Conservation (phyloP, 331 rosid genomes). For the Quercus tomentella region DNA sequence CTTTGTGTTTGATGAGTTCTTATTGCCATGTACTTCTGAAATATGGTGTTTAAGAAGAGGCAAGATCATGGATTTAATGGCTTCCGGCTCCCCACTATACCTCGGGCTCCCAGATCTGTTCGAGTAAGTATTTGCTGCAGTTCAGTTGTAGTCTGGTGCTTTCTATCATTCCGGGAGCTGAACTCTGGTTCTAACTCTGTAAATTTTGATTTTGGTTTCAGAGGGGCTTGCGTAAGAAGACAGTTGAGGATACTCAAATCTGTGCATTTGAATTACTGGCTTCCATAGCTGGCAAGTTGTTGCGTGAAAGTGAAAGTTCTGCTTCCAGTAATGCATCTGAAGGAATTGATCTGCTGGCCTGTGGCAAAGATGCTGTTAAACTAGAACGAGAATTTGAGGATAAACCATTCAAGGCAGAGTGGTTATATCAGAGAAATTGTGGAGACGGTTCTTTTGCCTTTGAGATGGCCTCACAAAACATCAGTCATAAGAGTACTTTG, state of each 20-base stretch:
- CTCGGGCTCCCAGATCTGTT: constrained; percentile 81
- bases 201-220: constrained; percentile 41
- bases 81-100: constrained; percentile 61
- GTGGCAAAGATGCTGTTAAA: constrained; percentile 34
- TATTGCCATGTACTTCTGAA: constrained; percentile 41
- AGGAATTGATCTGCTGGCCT: constrained; percentile 46
- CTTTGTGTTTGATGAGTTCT: constrained; percentile 43
- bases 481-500: constrained; percentile 30
- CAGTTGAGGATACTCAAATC: constrained; percentile 40
- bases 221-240: constrained; percentile 53
- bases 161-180: constrained; percentile 9
- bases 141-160: not conserved
- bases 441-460: constrained; percentile 45
- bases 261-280: constrained; percentile 86
- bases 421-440: constrained; percentile 42
- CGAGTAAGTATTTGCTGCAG: constrained; percentile 51
- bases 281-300: constrained; percentile 84
- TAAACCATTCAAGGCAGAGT: constrained; percentile 36
- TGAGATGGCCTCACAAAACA: constrained; percentile 40
- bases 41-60: constrained; percentile 87
- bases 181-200: constrained; percentile 19
- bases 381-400: constrained; percentile 36
- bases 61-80: constrained; percentile 56
- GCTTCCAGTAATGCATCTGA: constrained; percentile 74
- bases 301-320: constrained; percentile 84